Evolutionary conservation across 2,329 filamentous ascomycete genomes (phyloP).

Genomic region (Diaporthe vaccinii): DNA sequence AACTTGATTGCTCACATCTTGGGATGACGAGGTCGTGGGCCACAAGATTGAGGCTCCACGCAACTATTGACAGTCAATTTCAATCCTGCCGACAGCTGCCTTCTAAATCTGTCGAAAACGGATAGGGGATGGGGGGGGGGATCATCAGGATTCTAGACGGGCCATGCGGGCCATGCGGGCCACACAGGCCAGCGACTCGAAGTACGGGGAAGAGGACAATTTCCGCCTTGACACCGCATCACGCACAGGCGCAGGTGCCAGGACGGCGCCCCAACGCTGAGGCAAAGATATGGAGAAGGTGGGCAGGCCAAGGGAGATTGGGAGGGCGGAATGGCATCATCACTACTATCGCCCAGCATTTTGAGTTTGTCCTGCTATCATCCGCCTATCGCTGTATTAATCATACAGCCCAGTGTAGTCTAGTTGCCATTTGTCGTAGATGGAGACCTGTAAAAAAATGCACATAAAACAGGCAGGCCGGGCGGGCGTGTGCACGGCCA

Average conservation of each 20-base stretch:
- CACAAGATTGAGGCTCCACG: conserved; percentile 33
- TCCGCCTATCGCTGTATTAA: background rate
- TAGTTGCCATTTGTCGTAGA: background rate
- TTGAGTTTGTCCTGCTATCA: conserved; percentile 10
- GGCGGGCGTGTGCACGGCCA: background rate
- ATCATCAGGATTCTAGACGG: conserved; percentile 28
- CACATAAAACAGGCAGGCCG: background rate
- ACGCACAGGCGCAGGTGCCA: conserved; percentile 34
- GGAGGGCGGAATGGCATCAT: conserved; percentile 26
- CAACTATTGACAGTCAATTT: conserved; percentile 35
- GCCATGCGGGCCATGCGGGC: background rate
- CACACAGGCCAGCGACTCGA: conserved; percentile 10
- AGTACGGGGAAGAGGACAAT: conserved; percentile 35
- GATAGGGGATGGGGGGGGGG: conserved; percentile 10
- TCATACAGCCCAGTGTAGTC: background rate
- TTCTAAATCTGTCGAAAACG: conserved; percentile 18
- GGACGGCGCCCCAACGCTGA: conserved; percentile 23
- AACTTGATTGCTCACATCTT: conserved; percentile 32
- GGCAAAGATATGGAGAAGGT: conserved; percentile 27
- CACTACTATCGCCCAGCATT: conserved; percentile 10
- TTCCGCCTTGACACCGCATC: conserved; percentile 21
- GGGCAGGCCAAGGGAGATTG: conserved; percentile 17
- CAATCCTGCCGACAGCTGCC: conserved; percentile 25
- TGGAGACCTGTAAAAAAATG: background rate
- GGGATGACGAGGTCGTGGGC: conserved; percentile 30